These are phyloP conservation scores for Sugiyamaella novakii DNA, from an alignment of 1,139 yeast genomes.

Conservation along the genomic window DNA sequence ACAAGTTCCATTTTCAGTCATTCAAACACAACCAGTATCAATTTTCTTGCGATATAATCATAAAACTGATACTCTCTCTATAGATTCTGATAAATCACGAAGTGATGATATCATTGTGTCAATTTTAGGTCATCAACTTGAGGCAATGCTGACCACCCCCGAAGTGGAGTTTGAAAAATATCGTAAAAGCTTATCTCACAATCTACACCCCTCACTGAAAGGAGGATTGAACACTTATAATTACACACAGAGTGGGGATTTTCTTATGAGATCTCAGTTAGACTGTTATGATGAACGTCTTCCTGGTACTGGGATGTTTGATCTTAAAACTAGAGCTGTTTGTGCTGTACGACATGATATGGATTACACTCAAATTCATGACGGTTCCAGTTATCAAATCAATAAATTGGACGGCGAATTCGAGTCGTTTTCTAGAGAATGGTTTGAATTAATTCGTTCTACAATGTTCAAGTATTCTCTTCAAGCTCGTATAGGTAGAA, in stretches of 20 bases:
- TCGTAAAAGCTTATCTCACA: conserved; percentile 26
- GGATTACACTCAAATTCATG: conserved; percentile 57
- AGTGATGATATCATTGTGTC: conserved; percentile 75
- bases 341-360: conserved; percentile 81
- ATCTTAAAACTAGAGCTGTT: conserved; percentile 88
- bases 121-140: conserved; percentile 76
- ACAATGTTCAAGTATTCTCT: conserved; percentile 81
- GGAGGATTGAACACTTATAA: conserved; percentile 52
- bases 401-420: conserved; percentile 59
- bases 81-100: conserved; percentile 70
- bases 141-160: conserved; percentile 66
- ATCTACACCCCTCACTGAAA: conserved; percentile 4
- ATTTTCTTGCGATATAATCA: conserved; percentile 46
- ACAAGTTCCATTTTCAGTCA: conserved; percentile 40
- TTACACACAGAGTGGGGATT: conserved; percentile 67
- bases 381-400: conserved; percentile 67
- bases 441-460: conserved; percentile 70
- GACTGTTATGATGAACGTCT: conserved; percentile 77
- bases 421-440: conserved; percentile 82
- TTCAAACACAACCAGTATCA: conserved; percentile 48
- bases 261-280: conserved; percentile 85
- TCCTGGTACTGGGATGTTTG: conserved; percentile 93
- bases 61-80: conserved; percentile 53
- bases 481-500: conserved; percentile 92
- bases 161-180: conserved; percentile 50